Evolutionary conservation across 192 early-diverging fungal genomes (phyloP), one percentile per base, ranked within the genome.

Genomic region (Borealophlyctis nickersoniae): DNA sequence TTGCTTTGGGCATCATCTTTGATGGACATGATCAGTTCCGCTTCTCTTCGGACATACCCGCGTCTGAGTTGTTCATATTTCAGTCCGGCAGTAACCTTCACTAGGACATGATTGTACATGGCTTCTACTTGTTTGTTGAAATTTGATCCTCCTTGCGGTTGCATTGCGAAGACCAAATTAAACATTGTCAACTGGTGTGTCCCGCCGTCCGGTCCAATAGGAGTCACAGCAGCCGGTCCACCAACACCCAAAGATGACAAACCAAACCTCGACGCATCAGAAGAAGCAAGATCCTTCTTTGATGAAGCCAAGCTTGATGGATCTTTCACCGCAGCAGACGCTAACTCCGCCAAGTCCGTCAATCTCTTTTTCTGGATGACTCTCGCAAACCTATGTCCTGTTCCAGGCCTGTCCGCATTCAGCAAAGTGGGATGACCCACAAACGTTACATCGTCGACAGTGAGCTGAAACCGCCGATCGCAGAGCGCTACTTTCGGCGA

Each of bases 371-470:
- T 67, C 55, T 77, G 75, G 26, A 77, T 73, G 29, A 65, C 67
- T 4, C 75, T 54, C n/a, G 63, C 62, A 58, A 66, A 74, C 65
- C 69, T 63, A 72, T 81, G 63, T 72, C 81, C 67, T 58, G 82
- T 73, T 80, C 87, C 58, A 63, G 80, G 62, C 67, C 85, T 54
- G 28, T 84, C 75, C 29, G 81, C 80, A 49, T 82, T 76, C 30
- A 87, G 69, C 3, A 90, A 76, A 45, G 89, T 79, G 35, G 88
- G 81, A 75, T 86, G 70, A 48, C 76, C 82, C 16, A 79, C 66
- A 86, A 98, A 95, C 9, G 88, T 86, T 55, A 94, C 63, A 48
- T 91, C 86, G 71, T 96, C 91, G 7, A 98, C 86, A 1, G 86
- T 80, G 45, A 98, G 78, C 66, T 93, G 91, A 70, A 98, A 98